Evolutionary conservation across 176 grass and related monocot genomes (phyloP).

Genomic region (Musa acuminata): DNA sequence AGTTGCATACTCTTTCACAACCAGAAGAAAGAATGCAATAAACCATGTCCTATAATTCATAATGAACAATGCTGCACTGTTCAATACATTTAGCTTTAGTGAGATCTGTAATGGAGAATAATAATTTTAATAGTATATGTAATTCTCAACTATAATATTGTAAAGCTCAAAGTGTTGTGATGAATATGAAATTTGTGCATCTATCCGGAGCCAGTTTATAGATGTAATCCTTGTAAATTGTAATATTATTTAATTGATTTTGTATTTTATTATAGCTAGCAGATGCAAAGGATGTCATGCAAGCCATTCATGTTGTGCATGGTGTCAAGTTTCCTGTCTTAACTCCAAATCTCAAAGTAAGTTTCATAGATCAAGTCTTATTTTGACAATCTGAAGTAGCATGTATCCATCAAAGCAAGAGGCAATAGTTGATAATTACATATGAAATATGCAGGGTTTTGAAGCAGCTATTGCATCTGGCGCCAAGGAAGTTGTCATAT

Average conservation of each 20-base stretch:
- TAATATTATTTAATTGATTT: background rate
- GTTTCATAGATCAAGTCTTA: slow-evolving; percentile 1
- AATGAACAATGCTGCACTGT: no score
- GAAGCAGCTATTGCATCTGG: slow-evolving; percentile 71
- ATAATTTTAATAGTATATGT: no score
- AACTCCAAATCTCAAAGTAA: slow-evolving; percentile 93
- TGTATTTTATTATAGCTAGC: slow-evolving; percentile 45
- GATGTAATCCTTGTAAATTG: background rate
- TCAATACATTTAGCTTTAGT: no score
- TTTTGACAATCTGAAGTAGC: background rate
- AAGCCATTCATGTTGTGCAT: slow-evolving; percentile 37
- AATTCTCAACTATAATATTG: background rate
- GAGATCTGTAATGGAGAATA: no score
- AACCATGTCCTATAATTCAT: no score
- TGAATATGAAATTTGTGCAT: background rate
- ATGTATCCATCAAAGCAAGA: background rate
- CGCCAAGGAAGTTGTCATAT: slow-evolving; percentile 74
- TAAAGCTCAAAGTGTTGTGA: background rate
- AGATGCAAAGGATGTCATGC: slow-evolving; percentile 85
- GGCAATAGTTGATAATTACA: background rate
- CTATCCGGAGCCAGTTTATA: background rate
- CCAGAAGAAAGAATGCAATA: background rate
- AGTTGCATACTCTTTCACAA: background rate
- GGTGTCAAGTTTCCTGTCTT: slow-evolving; percentile 55
- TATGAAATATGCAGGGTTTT: slow-evolving; percentile 50